Conservation (phyloP, 2,329 filamentous ascomycete genomes). For the Alternaria triticimaculans region DNA sequence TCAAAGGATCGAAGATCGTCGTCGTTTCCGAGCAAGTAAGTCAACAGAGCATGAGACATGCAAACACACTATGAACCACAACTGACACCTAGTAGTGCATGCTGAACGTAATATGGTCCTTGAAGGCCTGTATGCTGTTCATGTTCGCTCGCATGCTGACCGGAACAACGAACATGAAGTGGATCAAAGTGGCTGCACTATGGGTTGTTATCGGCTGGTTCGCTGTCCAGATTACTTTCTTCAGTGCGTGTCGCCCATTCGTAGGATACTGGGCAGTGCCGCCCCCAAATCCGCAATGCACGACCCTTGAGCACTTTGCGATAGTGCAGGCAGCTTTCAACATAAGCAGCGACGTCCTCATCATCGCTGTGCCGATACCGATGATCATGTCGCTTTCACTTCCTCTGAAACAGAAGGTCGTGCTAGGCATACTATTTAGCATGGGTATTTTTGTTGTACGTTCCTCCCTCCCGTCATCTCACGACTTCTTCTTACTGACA, state of each 20-base stretch:
- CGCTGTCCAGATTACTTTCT: constrained; percentile 63
- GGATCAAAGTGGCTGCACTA: constrained; percentile 56
- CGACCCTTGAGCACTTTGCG: constrained; percentile 63
- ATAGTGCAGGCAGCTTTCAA: constrained; percentile 67
- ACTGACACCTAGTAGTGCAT: constrained; percentile 63
- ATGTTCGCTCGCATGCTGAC: constrained; percentile 64
- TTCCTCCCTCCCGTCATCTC: neutral
- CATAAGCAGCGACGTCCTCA: constrained; percentile 65
- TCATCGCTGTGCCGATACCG: constrained; percentile 65
- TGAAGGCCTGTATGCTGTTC: constrained; percentile 64
- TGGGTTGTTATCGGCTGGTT: constrained; percentile 60
- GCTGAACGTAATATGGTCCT: constrained; percentile 63
- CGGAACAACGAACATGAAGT: constrained; percentile 52
- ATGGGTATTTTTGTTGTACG: constrained; percentile 60
- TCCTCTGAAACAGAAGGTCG: constrained; percentile 59
- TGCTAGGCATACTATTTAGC: constrained; percentile 59
- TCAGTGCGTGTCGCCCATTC: constrained; percentile 61
- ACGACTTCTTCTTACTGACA: constrained; percentile 2
- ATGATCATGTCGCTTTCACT: constrained; percentile 60
- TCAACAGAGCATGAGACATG: neutral
- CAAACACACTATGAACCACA: neutral
- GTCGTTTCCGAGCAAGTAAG: constrained; percentile 54
- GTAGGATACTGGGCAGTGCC: constrained; percentile 65
- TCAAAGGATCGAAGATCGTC: constrained; percentile 55
- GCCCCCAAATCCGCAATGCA: constrained; percentile 62